phyloP scores from a whole-genome alignment of 1,284 basidiomycete genomes.

The Tremellales sp. region DNA sequence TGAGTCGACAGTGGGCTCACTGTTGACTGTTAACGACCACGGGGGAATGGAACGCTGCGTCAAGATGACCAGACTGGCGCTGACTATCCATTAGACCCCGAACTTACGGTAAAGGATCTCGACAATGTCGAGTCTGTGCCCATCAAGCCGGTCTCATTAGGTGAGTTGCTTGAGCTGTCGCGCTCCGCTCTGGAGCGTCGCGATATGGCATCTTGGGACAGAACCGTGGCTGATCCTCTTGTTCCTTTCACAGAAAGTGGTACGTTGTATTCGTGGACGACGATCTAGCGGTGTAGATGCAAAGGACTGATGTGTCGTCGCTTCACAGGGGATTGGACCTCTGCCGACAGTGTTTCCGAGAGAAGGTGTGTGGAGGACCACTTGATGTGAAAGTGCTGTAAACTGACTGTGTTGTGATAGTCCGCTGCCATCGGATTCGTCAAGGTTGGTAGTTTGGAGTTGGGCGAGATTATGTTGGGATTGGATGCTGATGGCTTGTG shows the following conservation, averaged over 20 bases:
- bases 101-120: constrained; percentile 91
- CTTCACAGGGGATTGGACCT: constrained; percentile 70
- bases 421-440: constrained; percentile 84
- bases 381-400: not conserved
- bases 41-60: not conserved
- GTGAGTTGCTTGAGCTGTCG: constrained; percentile 38
- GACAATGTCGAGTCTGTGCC: constrained; percentile 92
- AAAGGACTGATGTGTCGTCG: not conserved
- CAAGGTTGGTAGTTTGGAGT: constrained; percentile 61
- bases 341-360: constrained; percentile 97
- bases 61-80: too few relatives aligned
- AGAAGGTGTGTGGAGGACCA: constrained; percentile 60
- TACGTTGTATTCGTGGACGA: constrained; percentile 18
- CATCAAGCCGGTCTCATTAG: constrained; percentile 94
- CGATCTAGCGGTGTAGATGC: not conserved
- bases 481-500: not conserved
- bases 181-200: not conserved
- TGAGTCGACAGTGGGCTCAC: too few relatives aligned
- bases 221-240: not conserved
- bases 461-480: not conserved
- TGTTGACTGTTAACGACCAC: too few relatives aligned
- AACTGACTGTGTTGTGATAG: constrained; percentile 16
- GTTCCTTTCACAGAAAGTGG: constrained; percentile 29
- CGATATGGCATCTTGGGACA: too few relatives aligned
- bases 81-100: constrained; percentile 75